Percentiles rank a stretch among this genome's conserved stretches.
Conservation (phyloP, 345 rosid species). For the Firmiana major region DNA sequence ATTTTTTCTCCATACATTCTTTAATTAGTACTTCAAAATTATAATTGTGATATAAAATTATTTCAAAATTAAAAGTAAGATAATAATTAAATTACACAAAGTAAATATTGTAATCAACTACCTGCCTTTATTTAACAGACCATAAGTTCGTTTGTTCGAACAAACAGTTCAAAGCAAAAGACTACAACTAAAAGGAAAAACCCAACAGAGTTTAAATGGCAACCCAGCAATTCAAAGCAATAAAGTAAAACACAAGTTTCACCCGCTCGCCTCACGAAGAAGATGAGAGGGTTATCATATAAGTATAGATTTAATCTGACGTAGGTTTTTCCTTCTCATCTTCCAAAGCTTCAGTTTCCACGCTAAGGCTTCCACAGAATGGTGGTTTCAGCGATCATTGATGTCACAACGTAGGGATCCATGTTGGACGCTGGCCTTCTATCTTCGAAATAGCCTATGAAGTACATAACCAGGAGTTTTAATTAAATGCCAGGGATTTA, state of each 20-base stretch:
- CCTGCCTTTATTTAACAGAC: not conserved
- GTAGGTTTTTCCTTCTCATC: not conserved
- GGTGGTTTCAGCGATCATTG: conserved; percentile 84
- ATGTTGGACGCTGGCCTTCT: conserved; percentile 90
- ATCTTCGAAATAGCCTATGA: conserved; percentile 75
- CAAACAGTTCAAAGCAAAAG: not conserved
- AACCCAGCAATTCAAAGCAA: not conserved
- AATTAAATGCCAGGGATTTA: not conserved
- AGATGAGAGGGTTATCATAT: not conserved
- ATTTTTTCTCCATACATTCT: too few relatives aligned
- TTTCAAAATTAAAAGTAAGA: too few relatives aligned
- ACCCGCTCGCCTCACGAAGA: not conserved
- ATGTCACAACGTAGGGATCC: conserved; percentile 84
- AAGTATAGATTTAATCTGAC: not conserved
- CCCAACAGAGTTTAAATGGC: not conserved
- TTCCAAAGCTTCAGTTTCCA: not conserved
- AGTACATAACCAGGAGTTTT: not conserved
- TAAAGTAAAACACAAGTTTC: not conserved
- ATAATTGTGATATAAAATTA: too few relatives aligned
- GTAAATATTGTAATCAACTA: too few relatives aligned
- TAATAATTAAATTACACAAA: too few relatives aligned
- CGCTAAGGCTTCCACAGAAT: conserved; percentile 52
- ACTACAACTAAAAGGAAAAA: not conserved
- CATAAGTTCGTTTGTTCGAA: not conserved
- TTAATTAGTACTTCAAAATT: too few relatives aligned